phyloP scores from a whole-genome alignment of 495 filamentous ascomycete genomes.

The Trichocladium antarcticum region DNA sequence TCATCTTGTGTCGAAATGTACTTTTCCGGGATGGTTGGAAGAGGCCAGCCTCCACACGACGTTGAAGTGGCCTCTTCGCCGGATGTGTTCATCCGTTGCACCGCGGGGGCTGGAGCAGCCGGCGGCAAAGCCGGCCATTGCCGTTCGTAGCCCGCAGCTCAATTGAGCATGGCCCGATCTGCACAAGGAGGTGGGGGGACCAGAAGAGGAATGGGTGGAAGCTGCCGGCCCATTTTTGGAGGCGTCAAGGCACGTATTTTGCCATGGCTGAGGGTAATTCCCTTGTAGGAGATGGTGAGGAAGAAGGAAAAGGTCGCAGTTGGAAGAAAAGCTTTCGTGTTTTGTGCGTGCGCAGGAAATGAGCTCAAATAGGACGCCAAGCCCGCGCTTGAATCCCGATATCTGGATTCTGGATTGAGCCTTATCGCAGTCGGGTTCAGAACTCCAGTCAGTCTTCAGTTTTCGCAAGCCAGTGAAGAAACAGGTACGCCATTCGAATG shows the following conservation, averaged over 20 bases:
- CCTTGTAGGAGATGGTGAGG: not conserved
- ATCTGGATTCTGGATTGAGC: too few relatives aligned
- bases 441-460: too few relatives aligned
- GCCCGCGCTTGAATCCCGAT: too few relatives aligned
- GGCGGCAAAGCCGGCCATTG: slow-evolving; percentile 29
- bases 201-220: not conserved
- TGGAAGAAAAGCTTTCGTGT: slow-evolving; percentile 8
- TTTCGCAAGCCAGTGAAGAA: not conserved
- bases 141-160: slow-evolving; percentile 15
- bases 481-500: not conserved
- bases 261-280: not conserved
- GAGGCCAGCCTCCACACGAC: not conserved
- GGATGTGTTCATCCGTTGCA: slow-evolving; percentile 9
- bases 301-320: slow-evolving; percentile 1
- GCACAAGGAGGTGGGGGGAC: not conserved
- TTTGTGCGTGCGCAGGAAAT: not conserved
- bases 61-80: not conserved
- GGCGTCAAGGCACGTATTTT: not conserved
- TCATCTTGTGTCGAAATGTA: slow-evolving; percentile 22
- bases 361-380: not conserved
- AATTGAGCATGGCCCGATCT: slow-evolving; percentile 9
- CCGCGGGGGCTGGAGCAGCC: slow-evolving; percentile 8
- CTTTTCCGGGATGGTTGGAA: not conserved
- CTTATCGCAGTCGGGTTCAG: too few relatives aligned
- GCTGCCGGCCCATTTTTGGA: not conserved